A percentile compares a stretch with the other conserved stretches of the same genome.
Conservation (phyloP, 805 yeast genomes). For the Wickerhamiella azyma region DNA sequence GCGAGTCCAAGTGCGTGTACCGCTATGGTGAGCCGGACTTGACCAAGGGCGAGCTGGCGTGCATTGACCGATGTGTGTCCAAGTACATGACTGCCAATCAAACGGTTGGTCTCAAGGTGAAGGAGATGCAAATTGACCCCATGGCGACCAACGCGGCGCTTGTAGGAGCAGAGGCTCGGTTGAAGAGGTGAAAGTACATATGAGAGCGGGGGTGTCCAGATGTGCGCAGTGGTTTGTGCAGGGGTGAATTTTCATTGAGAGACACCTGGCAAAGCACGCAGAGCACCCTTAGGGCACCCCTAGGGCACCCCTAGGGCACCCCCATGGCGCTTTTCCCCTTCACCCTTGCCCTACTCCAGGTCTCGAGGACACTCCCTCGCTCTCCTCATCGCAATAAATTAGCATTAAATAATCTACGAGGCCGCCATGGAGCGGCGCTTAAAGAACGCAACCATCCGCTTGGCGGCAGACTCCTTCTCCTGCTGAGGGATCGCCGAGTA, state of each 20-base stretch:
- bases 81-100: slow-evolving; percentile 60
- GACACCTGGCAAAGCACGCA: too few relatives aligned
- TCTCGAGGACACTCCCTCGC: too few relatives aligned
- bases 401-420: slow-evolving; percentile 6
- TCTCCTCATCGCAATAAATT: slow-evolving; percentile 10
- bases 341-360: too few relatives aligned
- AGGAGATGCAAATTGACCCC: slow-evolving; percentile 26
- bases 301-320: slow-evolving; percentile 17
- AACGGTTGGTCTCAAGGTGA: slow-evolving; percentile 35
- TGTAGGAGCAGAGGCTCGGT: neutral
- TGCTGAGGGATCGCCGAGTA: slow-evolving; percentile 10
- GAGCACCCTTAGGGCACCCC: too few relatives aligned
- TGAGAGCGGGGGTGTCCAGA: slow-evolving; percentile 13
- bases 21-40: slow-evolving; percentile 74
- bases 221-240: slow-evolving; percentile 11
- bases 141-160: slow-evolving; percentile 5
- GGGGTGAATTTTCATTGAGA: too few relatives aligned
- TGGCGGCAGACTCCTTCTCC: slow-evolving; percentile 21
- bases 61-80: slow-evolving; percentile 75
- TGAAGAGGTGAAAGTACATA: slow-evolving; percentile 14
- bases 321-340: too few relatives aligned
- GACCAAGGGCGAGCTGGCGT: slow-evolving; percentile 68
- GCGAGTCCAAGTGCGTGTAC: slow-evolving; percentile 70
- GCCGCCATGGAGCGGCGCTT: slow-evolving; percentile 26
- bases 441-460: slow-evolving; percentile 26